Evolutionary conservation across 768 basidiomycete genomes (phyloP), one percentile per base, ranked within the genome.

Genomic region (Coprinopsis strossmayeri): DNA sequence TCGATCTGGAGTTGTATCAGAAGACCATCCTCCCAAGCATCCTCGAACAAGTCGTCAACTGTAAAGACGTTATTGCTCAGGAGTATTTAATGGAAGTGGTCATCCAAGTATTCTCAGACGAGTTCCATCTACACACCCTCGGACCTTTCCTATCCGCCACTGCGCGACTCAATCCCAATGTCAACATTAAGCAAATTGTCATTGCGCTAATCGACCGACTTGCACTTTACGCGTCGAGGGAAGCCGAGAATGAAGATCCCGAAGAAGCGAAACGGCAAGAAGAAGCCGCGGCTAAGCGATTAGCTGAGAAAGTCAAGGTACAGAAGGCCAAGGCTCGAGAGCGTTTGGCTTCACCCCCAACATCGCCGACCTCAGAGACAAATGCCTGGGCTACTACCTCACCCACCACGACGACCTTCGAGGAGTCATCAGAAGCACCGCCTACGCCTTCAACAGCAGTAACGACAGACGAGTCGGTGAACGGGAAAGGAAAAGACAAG

Each of bases 31-130:
- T 99, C 5, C 94, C 96, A 0, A 89, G 88, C 53, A 83, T 98
- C 48, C 69, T 98, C 45, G 93, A 99, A 69, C 96, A 99, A 65
- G 89, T 98, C 45, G 95, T 98, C 51, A 95, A 87, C 60, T 98
- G 96, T 69, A 95, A 96, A 64, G 96, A 99, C 61, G 88, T 94
- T 38, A 98, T 98, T 52, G 96, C 96, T 0, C 96, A 99, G 64
- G 96, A 98, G 63, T 99, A 99, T 65, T 66, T 98, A 39, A 98
- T 98, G 96, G 96, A 99, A 65, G 96, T 98, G 9, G 93, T 99
- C 53, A 99, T 99, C 56, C 96, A 99, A 76, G 91, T 88, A 50
- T 98, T 98, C 66, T 92, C 95, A 10, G 94, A 98, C 65, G 95
- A 98, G 62, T 98, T 98, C 69, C 96, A 99, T 60, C 78, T 99